These are phyloP conservation scores for Neobulgaria alba DNA, from an alignment of 2,329 filamentous ascomycete species.

Conservation along the genomic window DNA sequence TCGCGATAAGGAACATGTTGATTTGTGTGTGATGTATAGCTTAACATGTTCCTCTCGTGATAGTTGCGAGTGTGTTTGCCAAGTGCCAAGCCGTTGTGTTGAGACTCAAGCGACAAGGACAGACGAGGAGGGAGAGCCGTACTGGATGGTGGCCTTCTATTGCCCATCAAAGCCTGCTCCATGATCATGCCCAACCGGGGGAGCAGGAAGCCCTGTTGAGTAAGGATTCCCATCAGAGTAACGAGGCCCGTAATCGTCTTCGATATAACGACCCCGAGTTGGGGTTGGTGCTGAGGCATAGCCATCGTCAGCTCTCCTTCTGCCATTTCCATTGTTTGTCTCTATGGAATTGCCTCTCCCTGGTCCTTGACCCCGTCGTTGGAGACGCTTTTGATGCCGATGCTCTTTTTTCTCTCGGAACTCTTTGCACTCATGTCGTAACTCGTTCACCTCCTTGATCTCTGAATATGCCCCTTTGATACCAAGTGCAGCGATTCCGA, in stretches of 20 bases:
- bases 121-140: background rate
- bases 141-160: conserved; percentile 7
- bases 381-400: conserved; percentile 36
- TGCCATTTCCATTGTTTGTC: conserved; percentile 28
- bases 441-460: conserved; percentile 59
- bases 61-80: background rate
- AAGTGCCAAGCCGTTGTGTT: background rate
- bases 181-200: conserved; percentile 27
- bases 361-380: conserved; percentile 31
- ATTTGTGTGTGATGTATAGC: background rate
- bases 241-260: conserved; percentile 29
- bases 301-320: conserved; percentile 10
- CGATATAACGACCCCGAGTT: conserved; percentile 21
- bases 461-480: conserved; percentile 56
- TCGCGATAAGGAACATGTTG: background rate
- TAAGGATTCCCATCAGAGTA: conserved; percentile 40
- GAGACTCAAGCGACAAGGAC: background rate
- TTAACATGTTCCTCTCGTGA: background rate
- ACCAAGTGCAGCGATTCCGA: conserved; percentile 58
- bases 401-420: conserved; percentile 42
- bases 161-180: conserved; percentile 9
- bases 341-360: conserved; percentile 15
- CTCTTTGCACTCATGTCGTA: conserved; percentile 46
- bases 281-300: conserved; percentile 8
- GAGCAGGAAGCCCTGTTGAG: conserved; percentile 26